Evolutionary conservation across 2,329 filamentous ascomycete genomes (phyloP).

Genomic region (Xylariaceae sp.): DNA sequence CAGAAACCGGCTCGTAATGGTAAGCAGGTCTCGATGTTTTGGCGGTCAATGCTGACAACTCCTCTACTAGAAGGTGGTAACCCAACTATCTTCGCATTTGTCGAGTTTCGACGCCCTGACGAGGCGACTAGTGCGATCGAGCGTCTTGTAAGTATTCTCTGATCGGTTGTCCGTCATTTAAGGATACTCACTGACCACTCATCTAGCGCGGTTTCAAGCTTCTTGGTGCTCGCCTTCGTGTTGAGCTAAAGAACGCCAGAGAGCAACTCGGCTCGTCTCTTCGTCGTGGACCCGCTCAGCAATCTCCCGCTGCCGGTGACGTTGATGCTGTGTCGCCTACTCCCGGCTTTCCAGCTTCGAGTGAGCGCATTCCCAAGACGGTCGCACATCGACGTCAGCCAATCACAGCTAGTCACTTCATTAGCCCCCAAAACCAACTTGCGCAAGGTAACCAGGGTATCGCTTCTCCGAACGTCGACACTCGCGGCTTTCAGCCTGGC

Average conservation of each 20-base stretch:
- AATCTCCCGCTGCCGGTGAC: background rate
- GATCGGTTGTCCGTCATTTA: background rate
- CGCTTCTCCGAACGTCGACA: too few species aligned
- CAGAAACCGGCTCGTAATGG: constrained; percentile 20
- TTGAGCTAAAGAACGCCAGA: constrained; percentile 34
- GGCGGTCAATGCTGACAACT: constrained; percentile 4
- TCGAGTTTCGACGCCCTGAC: constrained; percentile 38
- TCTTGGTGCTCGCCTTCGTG: constrained; percentile 32
- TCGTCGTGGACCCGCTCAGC: constrained; percentile 4
- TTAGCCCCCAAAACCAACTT: too few species aligned
- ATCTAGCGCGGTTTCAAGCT: constrained; percentile 33
- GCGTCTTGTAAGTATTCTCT: constrained; percentile 32
- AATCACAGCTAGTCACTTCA: too few species aligned
- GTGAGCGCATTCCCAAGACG: too few species aligned
- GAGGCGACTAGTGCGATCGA: constrained; percentile 35
- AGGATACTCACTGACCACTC: constrained; percentile 9
- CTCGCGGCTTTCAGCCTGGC: too few species aligned
- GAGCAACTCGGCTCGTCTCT: constrained; percentile 9
- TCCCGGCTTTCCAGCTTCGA: too few species aligned
- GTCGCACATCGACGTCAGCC: too few species aligned
- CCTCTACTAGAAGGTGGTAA: constrained; percentile 17
- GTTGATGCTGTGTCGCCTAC: too few species aligned
- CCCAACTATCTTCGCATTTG: constrained; percentile 31
- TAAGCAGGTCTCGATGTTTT: background rate
- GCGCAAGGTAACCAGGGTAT: too few species aligned